Base-by-base conservation (phyloP, 2,329 filamentous ascomycete genomes). In the Fusarium sp. region DNA sequence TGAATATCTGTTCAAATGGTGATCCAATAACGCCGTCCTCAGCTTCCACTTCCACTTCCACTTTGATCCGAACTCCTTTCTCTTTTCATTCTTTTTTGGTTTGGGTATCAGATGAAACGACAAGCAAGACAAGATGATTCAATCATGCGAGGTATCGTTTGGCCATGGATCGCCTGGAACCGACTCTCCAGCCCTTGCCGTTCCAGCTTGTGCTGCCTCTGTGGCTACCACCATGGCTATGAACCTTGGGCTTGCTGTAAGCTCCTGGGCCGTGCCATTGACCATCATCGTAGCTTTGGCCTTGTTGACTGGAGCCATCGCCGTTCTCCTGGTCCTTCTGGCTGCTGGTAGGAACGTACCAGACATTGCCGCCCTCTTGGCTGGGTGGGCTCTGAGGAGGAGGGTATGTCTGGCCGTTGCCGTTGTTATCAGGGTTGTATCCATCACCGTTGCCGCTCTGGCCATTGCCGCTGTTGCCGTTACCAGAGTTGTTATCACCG, bases 101-200 rank as follows among this genome's bases (percentile, higher is more conserved):
- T 31, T 42, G 41, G 67, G 67, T 70, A 70, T 64, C 62, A 55
- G 52, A 62, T 44, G 55, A 18, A 30, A 46, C 25, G 34, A 65
- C 44, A 54, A 44, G 54, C 23, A 51, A 59, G 39, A 52, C 23
- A 10, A 18, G 34, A 46, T 30, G 31, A 48, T 16, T 28, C 16
- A n/a, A 3, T 52, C 60, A 76, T 21, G 57, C 65, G 23, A 69
- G 44, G 58, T 72, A 72, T 51, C 64, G 59, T 62, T 57, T 70
- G 54, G 60, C 44, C 23, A 64, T 52, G 39, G 58, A 57, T 44
- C 65, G 67, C 23, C 60, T 71, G 48, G 62, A 64, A 41, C 66
- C 51, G 41, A 41, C 56, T 44, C 43, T 25, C 56, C 67, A 61
- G 21, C 65, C 52, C 34, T 52, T 43, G 25, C 60, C 60, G 12